Base-by-base conservation (phyloP, 495 filamentous ascomycete species). In the Penicillium pancosmium region DNA sequence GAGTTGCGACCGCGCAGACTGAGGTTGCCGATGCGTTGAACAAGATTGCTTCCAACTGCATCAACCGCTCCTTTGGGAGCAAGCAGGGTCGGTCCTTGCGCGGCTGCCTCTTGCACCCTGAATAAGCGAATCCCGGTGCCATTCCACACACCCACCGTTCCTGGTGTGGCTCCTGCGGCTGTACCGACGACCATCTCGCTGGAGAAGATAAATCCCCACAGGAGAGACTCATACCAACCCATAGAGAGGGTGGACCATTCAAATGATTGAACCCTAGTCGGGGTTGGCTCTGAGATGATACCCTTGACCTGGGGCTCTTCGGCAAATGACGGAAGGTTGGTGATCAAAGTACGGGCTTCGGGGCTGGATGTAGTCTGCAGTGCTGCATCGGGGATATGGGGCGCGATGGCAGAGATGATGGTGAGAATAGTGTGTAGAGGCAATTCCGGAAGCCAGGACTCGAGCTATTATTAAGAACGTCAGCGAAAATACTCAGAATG, bases 161-260 rank as follows among this genome's bases (percentile, higher is more conserved):
- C 94, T 11, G 76, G 75, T 0, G 78, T 80, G 7, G 74, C 76
- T 41, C 74, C 71, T 21, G 73, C 70, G n/a, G 76, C 72, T n/a
- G 78, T 75, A 1, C 88, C 82, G 4, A 96, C 88, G 47, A 92
- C 84, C 85, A 96, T 91, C 73, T 98, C 94, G 60, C 85, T 86
- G 31, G 87, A 83, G 74, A 97, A 98, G 61, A 97, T 86, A 73
- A 97, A 92, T n/a, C 91, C 86, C 94, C 94, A 98, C 7, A 98
- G 83, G 18, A 98, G 73, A 0, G 88, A 92, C 69, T 97, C 91
- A 66, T 98, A 98, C 94, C 94, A 98, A 49, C 95, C 94, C 38
- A 98, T 82, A 0, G 91, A 89, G 11, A 97, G 79, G 0, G 91
- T 87, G 2, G 93, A 93, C 94, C 94, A 98, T 74, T 96, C 91